Evolutionary conservation across 1,284 basidiomycete species (phyloP).

Genomic region (Athelia sp.): DNA sequence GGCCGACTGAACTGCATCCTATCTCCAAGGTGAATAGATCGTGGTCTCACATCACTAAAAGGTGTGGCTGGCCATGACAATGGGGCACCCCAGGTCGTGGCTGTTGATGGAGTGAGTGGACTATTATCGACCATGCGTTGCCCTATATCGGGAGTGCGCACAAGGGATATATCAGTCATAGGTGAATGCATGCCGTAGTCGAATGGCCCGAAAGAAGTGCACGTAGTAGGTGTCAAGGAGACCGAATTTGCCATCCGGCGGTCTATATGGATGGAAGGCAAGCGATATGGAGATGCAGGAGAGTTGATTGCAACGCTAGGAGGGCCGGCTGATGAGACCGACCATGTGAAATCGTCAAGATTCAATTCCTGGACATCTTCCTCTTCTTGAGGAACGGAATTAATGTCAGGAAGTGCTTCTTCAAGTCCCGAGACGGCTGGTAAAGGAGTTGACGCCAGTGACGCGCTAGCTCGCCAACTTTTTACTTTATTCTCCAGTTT

Average conservation of each 20-base stretch:
- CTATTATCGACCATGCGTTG: conserved; percentile 43
- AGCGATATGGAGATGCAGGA: conserved; percentile 27
- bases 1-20: conserved; percentile 28
- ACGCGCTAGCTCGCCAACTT: conserved; percentile 59
- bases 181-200: conserved; percentile 27
- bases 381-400: conserved; percentile 8
- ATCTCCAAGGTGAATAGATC: conserved; percentile 39
- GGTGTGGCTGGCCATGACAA: conserved; percentile 33
- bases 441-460: conserved; percentile 42
- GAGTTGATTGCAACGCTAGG: conserved; percentile 35
- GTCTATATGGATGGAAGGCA: conserved; percentile 54
- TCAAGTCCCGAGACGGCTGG: conserved; percentile 48
- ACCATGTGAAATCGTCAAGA: conserved; percentile 66
- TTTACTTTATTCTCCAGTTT: conserved; percentile 53
- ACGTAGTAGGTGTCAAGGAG: conserved; percentile 46
- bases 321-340: conserved; percentile 62
- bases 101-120: conserved; percentile 37
- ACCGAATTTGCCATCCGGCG: conserved; percentile 54
- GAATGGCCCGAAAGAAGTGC: conserved; percentile 44
- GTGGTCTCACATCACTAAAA: conserved; percentile 22
- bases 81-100: conserved; percentile 47
- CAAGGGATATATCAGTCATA: conserved; percentile 16
- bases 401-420: conserved; percentile 30
- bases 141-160: conserved; percentile 43
- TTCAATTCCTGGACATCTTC: conserved; percentile 38